Conservation (phyloP, 2,329 filamentous ascomycete genomes). For the Zelopaecilomyces penicillatus region DNA sequence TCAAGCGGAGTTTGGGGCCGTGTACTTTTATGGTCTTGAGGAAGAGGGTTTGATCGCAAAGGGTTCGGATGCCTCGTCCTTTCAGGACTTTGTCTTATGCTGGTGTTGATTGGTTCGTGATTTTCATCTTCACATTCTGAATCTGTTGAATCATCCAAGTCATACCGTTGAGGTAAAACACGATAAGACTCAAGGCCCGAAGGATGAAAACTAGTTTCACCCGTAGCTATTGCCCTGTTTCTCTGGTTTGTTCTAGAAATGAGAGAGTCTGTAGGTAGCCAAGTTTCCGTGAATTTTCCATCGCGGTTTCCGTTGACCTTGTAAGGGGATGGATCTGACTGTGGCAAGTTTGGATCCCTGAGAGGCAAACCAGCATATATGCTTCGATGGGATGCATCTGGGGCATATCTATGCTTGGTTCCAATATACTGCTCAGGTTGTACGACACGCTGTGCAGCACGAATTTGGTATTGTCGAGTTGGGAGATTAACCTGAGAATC, state of each 20-base stretch:
- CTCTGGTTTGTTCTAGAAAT: constrained; percentile 46
- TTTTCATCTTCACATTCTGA: constrained; percentile 32
- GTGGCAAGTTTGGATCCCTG: constrained; percentile 27
- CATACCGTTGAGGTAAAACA: constrained; percentile 36
- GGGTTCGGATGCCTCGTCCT: constrained; percentile 49
- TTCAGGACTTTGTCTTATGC: too few species aligned
- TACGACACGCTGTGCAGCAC: too few species aligned
- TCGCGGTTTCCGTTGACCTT: constrained; percentile 26
- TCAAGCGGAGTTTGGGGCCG: not conserved
- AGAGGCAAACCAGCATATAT: constrained; percentile 44
- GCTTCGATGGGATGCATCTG: constrained; percentile 27
- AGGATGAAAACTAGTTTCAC: constrained; percentile 24
- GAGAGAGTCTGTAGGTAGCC: constrained; percentile 46
- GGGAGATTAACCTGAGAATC: constrained; percentile 49
- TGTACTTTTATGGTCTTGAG: constrained; percentile 6
- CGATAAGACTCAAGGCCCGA: constrained; percentile 34
- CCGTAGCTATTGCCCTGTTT: constrained; percentile 34
- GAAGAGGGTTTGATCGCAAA: constrained; percentile 45
- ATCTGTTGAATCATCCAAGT: constrained; percentile 32
- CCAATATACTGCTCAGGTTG: too few species aligned
- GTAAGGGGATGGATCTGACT: constrained; percentile 15
- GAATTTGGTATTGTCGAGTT: constrained; percentile 46
- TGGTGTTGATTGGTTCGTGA: too few species aligned
- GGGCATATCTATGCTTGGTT: constrained; percentile 39
- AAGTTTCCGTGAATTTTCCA: constrained; percentile 45